Evolutionary conservation across 495 filamentous ascomycete genomes (phyloP).

Genomic region (Cudoniella acicularis): DNA sequence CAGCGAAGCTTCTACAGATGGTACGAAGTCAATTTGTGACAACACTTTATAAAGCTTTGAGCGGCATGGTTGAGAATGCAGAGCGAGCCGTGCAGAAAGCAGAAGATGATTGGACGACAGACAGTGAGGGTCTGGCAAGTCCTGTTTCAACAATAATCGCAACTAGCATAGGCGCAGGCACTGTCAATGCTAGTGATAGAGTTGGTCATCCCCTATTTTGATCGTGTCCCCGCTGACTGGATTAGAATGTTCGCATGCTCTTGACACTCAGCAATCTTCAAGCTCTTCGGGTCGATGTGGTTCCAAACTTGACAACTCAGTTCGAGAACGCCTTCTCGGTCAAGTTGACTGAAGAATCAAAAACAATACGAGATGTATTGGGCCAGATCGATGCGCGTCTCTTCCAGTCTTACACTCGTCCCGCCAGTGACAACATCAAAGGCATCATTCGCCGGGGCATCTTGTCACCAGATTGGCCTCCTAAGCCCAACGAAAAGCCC

Average conservation of each 20-base stretch:
- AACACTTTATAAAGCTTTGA: constrained; percentile 85
- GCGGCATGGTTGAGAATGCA: constrained; percentile 94
- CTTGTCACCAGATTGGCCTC: constrained; percentile 64
- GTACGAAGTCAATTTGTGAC: constrained; percentile 84
- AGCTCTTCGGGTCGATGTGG: constrained; percentile 66
- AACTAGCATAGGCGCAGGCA: constrained; percentile 35
- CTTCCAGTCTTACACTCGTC: constrained; percentile 85
- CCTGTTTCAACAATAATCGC: constrained; percentile 26
- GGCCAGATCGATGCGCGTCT: constrained; percentile 82
- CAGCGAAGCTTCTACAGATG: constrained; percentile 77
- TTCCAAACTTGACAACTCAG: constrained; percentile 76
- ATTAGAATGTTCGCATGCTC: constrained; percentile 83
- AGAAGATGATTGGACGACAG: constrained; percentile 45
- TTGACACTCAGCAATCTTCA: constrained; percentile 89
- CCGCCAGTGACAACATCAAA: constrained; percentile 58
- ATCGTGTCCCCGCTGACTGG: constrained; percentile 14
- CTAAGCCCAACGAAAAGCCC: constrained; percentile 55
- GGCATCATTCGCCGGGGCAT: constrained; percentile 69
- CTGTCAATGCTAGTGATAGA: constrained; percentile 63
- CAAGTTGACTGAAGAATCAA: constrained; percentile 85
- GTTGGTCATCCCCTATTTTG: constrained; percentile 46
- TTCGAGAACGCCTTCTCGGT: constrained; percentile 90
- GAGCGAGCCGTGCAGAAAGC: constrained; percentile 57
- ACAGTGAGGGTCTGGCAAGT: constrained; percentile 36
- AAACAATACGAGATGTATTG: constrained; percentile 85